Conservation (phyloP, 2,329 filamentous ascomycete genomes). For the Didymellaceae sp. region DNA sequence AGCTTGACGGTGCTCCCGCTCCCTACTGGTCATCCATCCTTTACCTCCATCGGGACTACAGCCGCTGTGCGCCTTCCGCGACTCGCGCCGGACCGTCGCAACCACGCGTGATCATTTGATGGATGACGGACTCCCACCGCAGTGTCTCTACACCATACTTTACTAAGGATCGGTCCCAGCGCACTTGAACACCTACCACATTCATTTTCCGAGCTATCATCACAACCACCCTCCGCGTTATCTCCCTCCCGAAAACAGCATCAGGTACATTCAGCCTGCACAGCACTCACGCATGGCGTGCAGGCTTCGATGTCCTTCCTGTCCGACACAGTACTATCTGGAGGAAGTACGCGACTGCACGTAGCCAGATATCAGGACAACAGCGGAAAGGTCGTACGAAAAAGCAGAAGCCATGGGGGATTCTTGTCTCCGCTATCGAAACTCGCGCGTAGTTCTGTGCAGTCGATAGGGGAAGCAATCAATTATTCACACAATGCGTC, state of each 20-base stretch:
- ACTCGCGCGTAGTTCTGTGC: slow-evolving; percentile 45
- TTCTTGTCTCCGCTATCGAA: slow-evolving; percentile 46
- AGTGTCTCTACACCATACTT: slow-evolving; percentile 19
- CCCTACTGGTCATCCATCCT: slow-evolving; percentile 3
- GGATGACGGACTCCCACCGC: slow-evolving; percentile 21
- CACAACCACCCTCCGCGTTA: slow-evolving; percentile 8
- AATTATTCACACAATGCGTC: slow-evolving; percentile 25
- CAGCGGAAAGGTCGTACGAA: slow-evolving; percentile 21
- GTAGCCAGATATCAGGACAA: slow-evolving; percentile 21
- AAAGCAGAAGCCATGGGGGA: slow-evolving; percentile 40
- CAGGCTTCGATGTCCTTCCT: slow-evolving; percentile 45
- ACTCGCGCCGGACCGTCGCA: slow-evolving; percentile 21
- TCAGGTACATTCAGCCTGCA: slow-evolving; percentile 21
- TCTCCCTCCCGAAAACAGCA: slow-evolving; percentile 15
- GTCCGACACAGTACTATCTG: slow-evolving; percentile 43
- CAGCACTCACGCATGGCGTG: slow-evolving; percentile 42
- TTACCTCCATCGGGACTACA: slow-evolving; percentile 6
- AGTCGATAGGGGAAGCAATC: slow-evolving; percentile 23
- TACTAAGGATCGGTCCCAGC: slow-evolving; percentile 5
- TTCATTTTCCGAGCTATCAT: background rate
- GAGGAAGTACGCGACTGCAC: slow-evolving; percentile 41
- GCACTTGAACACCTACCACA: slow-evolving; percentile 3
- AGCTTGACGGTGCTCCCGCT: background rate
- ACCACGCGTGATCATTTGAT: slow-evolving; percentile 28
- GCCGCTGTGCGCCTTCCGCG: slow-evolving; percentile 29